These are phyloP conservation scores for Fusarium nygamai DNA, from an alignment of 2,329 filamentous ascomycete species.

Conservation along the genomic window DNA sequence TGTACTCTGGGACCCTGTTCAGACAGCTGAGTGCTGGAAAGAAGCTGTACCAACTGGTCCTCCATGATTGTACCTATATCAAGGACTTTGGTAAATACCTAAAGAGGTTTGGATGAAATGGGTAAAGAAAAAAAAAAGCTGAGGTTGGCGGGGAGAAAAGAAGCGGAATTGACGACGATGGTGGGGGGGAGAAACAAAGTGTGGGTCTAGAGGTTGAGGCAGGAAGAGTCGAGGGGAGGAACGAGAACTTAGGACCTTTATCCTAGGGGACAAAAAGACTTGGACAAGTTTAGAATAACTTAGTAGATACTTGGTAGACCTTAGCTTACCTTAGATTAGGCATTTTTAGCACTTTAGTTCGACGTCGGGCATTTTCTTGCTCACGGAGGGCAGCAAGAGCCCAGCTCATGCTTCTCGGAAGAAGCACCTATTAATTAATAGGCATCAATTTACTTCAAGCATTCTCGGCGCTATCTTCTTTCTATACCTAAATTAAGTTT, in stretches of 20 bases:
- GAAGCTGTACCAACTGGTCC: slow-evolving; percentile 88
- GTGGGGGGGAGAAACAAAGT: slow-evolving; percentile 39
- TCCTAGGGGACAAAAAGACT: background rate
- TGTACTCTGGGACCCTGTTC: slow-evolving; percentile 81
- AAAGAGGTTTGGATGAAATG: slow-evolving; percentile 11
- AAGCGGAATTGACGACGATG: slow-evolving; percentile 34
- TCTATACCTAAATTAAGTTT: no score
- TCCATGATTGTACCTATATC: slow-evolving; percentile 74
- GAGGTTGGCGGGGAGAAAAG: slow-evolving; percentile 40
- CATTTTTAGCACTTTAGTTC: background rate
- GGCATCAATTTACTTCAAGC: no score
- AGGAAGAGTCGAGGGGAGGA: background rate
- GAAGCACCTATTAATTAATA: background rate
- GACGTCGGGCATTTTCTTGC: background rate
- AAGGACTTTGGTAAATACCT: slow-evolving; percentile 14
- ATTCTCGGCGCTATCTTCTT: no score
- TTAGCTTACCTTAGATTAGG: background rate
- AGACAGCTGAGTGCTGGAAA: slow-evolving; percentile 85
- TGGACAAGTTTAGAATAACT: background rate
- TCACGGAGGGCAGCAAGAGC: background rate
- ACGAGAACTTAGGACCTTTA: background rate
- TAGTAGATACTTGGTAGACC: background rate
- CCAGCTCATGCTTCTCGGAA: background rate
- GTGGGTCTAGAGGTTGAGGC: slow-evolving; percentile 21
- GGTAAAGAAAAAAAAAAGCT: slow-evolving; percentile 21